These are phyloP conservation scores for Lachnellula willkommii DNA, from an alignment of 2,329 filamentous ascomycete genomes.

Conservation along the genomic window DNA sequence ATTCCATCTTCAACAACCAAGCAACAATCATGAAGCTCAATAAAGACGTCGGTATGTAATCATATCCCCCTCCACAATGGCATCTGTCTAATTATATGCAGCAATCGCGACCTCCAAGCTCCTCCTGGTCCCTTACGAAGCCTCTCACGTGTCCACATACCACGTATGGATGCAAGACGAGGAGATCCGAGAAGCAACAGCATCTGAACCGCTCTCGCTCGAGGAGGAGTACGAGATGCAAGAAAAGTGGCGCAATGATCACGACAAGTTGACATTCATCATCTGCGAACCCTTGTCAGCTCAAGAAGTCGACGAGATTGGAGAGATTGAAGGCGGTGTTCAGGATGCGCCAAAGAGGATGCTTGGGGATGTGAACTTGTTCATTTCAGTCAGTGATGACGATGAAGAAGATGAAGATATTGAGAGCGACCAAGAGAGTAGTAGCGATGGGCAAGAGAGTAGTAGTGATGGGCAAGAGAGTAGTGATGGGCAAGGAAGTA, in stretches of 20 bases:
- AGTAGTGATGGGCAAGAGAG: no score
- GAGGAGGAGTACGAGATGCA: constrained; percentile 88
- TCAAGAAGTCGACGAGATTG: background rate
- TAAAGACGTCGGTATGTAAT: background rate
- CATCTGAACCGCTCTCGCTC: constrained; percentile 76
- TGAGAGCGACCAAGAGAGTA: no score
- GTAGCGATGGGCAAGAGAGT: constrained; percentile 2
- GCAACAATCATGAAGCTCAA: constrained; percentile 1
- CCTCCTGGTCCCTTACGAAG: constrained; percentile 78
- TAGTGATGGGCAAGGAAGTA: no score
- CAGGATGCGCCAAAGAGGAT: constrained; percentile 54
- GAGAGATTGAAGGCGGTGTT: constrained; percentile 2
- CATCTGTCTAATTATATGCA: constrained; percentile 32
- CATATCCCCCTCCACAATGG: background rate
- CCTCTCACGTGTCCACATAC: constrained; percentile 75
- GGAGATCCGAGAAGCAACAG: constrained; percentile 74
- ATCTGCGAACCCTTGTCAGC: constrained; percentile 45
- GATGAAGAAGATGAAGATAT: constrained; percentile 36
- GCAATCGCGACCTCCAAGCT: constrained; percentile 61
- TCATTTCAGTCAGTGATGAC: constrained; percentile 54
- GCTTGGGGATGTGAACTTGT: constrained; percentile 76
- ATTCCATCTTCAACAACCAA: background rate
- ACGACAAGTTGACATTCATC: constrained; percentile 91
- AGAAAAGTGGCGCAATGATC: constrained; percentile 72
- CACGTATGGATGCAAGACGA: constrained; percentile 79